Evolutionary conservation across 176 grass and related monocot species (phyloP).

Genomic region (Saccharum officinarum): DNA sequence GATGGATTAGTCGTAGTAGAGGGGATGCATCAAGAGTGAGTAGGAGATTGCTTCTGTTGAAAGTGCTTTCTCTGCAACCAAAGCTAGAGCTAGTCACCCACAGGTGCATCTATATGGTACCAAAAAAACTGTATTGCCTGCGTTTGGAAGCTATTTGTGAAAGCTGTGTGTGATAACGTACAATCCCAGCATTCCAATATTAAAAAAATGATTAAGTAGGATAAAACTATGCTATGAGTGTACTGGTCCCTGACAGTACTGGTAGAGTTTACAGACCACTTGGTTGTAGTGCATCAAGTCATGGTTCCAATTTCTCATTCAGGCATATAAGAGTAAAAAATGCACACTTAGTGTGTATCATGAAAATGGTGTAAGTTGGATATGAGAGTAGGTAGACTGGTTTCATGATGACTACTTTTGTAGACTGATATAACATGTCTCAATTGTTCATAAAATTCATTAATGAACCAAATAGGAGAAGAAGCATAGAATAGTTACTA

Average conservation of each 20-base stretch:
- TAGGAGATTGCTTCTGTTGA: neutral
- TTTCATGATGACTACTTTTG: neutral
- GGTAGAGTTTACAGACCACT: neutral
- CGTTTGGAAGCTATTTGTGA: neutral
- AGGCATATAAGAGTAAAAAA: too few species aligned
- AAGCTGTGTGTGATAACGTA: neutral
- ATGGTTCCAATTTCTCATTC: neutral
- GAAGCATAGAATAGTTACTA: neutral
- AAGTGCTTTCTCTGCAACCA: neutral
- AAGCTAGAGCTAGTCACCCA: neutral
- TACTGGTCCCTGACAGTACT: neutral
- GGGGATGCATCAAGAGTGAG: neutral
- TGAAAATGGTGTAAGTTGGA: neutral
- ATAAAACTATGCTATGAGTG: too few species aligned
- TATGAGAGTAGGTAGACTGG: neutral
- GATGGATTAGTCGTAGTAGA: neutral
- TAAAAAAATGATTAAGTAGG: too few species aligned
- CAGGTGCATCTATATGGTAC: neutral
- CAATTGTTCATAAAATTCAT: neutral
- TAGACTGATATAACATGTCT: neutral
- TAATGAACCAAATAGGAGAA: neutral
- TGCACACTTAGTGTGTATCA: neutral
- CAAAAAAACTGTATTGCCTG: neutral
- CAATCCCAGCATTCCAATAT: neutral
- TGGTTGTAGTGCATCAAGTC: neutral